A percentile compares a stretch with the other conserved stretches of the same genome.
These are phyloP conservation scores for Babesia divergens DNA, from an alignment of 169 alveolate species.

Conservation along the genomic window DNA sequence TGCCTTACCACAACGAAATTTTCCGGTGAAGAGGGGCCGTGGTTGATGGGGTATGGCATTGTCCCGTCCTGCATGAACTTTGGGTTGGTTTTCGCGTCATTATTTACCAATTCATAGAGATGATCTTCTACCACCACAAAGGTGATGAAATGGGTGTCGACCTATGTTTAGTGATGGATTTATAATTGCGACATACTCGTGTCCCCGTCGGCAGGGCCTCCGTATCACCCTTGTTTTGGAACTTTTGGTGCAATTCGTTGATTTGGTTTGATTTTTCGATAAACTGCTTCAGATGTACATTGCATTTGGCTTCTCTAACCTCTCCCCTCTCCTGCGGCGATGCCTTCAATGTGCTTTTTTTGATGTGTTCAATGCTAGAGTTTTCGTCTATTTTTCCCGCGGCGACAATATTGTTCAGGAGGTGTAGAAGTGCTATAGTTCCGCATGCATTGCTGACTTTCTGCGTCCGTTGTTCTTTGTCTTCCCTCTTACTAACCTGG, in stretches of 20 bases:
- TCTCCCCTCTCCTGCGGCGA: slow-evolving; percentile 12
- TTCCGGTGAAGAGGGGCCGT: background rate
- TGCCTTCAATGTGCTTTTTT: background rate
- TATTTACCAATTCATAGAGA: slow-evolving; percentile 20
- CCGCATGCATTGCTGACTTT: slow-evolving; percentile 20
- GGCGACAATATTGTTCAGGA: slow-evolving; percentile 13
- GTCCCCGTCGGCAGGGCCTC: background rate
- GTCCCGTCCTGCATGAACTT: slow-evolving; percentile 22
- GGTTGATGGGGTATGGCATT: slow-evolving; percentile 11
- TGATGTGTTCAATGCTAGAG: slow-evolving; percentile 10
- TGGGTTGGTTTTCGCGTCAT: too few relatives aligned
- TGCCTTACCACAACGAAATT: background rate
- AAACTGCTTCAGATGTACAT: background rate
- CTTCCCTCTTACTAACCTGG: background rate
- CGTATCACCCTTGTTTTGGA: slow-evolving; percentile 20
- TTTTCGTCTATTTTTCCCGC: background rate
- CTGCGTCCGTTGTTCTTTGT: background rate
- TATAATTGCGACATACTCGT: background rate
- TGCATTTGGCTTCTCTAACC: background rate
- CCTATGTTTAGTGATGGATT: background rate
- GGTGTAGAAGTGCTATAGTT: slow-evolving; percentile 27
- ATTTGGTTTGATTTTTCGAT: slow-evolving; percentile 5
- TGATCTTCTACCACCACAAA: slow-evolving; percentile 15
- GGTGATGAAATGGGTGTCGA: slow-evolving; percentile 14
- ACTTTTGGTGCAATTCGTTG: slow-evolving; percentile 1